Base-by-base conservation (phyloP, 805 yeast genomes). In the Ogataea chonburiensis region DNA sequence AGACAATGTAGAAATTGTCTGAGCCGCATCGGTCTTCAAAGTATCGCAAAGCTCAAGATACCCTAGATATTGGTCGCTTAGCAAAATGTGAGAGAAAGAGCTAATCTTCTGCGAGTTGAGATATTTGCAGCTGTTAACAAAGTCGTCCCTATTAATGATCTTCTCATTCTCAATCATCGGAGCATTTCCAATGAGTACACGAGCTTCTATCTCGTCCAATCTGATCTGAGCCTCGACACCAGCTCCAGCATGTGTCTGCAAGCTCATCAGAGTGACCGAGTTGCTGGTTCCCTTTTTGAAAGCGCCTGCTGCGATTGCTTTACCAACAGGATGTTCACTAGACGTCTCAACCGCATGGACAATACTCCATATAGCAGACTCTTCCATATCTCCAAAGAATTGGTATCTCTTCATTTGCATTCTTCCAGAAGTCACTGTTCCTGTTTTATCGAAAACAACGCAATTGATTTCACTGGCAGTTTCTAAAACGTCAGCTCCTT, bases 391-490 rank as follows among this genome's bases (percentile, higher is more conserved):
- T 4, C 31, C 39, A 8, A 46, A 7, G 30, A 60, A 55, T 12
- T 49, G 41, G 37, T 44, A 53, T 14, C 55, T 49, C 3, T 48
- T 47, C 11, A 75, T 42, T 24, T 55, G 61, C 93, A 93, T 84
- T 27, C 73, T 66, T 10, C 98, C 98, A 0, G 81, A 67, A 0
- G 99, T 94, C 28, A 93, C 67, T 0, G 98, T 93, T 3, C 98
- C 98, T 0, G 99, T 93, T 61, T 93, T 93, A 63, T 93, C 98
- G 58, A 93, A 91, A 19, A 93, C 67, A 17, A 87, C 76, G 9
- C 76, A 70, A 45, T 79, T 73, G 24, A 86, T 68, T 13, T 70
- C 63, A 50, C 76, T 75, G 6, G 93, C 81, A 38, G 66, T 70
- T 55, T 93, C 98, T 43, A 93, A 70, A 11, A 85, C 76, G 34